Percentiles rank a stretch among this genome's conserved stretches.
phyloP scores from a whole-genome alignment of 352 stramenopile species.

The Pythium rishiriense region DNA sequence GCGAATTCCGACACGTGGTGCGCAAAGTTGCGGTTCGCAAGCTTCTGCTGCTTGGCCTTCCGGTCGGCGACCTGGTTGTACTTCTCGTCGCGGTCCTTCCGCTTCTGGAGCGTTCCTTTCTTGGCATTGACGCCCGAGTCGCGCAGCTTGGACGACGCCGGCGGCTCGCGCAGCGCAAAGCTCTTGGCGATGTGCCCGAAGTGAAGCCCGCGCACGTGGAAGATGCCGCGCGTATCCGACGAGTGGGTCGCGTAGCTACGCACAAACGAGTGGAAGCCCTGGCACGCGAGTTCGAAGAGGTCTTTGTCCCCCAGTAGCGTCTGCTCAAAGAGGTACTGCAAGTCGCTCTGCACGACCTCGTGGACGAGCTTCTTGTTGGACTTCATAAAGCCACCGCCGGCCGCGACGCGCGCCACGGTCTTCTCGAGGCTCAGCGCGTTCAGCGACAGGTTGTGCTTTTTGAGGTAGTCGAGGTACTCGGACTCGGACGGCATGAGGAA shows the following conservation, averaged over 20 bases:
- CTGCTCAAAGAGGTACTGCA: conserved; percentile 85
- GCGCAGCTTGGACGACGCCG: conserved; percentile 77
- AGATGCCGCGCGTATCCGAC: conserved; percentile 89
- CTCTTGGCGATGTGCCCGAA: conserved; percentile 94
- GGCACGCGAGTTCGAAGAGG: conserved; percentile 82
- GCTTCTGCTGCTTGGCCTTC: conserved; percentile 60
- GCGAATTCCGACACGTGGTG: conserved; percentile 82
- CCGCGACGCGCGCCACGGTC: conserved; percentile 65
- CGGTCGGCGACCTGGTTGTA: conserved; percentile 48
- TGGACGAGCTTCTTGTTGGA: conserved; percentile 81
- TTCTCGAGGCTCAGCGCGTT: conserved; percentile 88
- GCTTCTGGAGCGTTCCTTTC: conserved; percentile 80
- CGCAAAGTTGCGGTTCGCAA: conserved; percentile 64
- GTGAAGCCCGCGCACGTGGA: conserved; percentile 92
- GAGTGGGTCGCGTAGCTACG: conserved; percentile 92
- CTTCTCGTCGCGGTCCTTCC: conserved; percentile 80
- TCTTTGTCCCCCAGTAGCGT: conserved; percentile 78
- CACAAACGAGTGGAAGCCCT: conserved; percentile 93
- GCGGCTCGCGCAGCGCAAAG: conserved; percentile 88
- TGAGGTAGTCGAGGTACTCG: conserved; percentile 93
- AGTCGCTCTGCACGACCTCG: conserved; percentile 76
- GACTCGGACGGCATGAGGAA: conserved; percentile 97
- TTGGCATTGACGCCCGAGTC: conserved; percentile 75
- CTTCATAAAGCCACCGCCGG: conserved; percentile 56
- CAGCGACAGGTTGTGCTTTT: conserved; percentile 76